Conservation (phyloP, 495 filamentous ascomycete species). For the Tuber microsphaerosporum region DNA sequence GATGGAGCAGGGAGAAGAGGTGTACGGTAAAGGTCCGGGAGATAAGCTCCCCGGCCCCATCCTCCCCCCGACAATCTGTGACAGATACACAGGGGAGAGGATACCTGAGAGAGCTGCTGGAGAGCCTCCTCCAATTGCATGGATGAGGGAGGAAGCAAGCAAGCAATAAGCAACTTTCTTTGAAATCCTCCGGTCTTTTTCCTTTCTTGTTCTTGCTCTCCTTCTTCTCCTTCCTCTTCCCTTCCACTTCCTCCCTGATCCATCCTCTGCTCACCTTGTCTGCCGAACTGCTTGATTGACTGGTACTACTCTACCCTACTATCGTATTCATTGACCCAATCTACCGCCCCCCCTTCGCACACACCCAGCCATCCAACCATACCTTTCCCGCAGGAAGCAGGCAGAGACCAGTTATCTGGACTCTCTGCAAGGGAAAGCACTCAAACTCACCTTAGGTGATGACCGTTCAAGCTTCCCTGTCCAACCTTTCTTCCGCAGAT, state of each 20-base stretch:
- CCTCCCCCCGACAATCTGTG: neutral
- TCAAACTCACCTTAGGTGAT: conserved; percentile 30
- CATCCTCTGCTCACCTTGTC: conserved; percentile 2
- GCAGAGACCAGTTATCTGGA: neutral
- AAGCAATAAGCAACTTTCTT: conserved; percentile 12
- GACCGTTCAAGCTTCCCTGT: conserved; percentile 25
- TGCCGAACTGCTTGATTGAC: conserved; percentile 2
- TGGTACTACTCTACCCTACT: neutral
- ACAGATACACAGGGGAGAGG: neutral
- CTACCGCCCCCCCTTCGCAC: neutral
- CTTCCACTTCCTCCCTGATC: conserved; percentile 21
- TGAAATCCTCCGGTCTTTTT: conserved; percentile 15
- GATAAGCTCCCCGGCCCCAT: conserved; percentile 25
- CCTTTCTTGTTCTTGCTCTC: conserved; percentile 5
- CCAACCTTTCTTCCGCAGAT: conserved; percentile 18
- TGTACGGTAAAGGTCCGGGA: conserved; percentile 14
- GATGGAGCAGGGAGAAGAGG: neutral
- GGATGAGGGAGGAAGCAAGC: neutral
- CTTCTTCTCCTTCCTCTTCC: conserved; percentile 12
- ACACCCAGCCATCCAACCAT: neutral
- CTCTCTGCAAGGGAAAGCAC: conserved; percentile 6
- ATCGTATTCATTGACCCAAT: conserved; percentile 2
- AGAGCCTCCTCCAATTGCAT: neutral
- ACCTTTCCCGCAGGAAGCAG: neutral
- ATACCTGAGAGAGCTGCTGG: neutral